Base-by-base conservation (phyloP, 176 grass and related monocot genomes). In the Cymbopogon citratus region DNA sequence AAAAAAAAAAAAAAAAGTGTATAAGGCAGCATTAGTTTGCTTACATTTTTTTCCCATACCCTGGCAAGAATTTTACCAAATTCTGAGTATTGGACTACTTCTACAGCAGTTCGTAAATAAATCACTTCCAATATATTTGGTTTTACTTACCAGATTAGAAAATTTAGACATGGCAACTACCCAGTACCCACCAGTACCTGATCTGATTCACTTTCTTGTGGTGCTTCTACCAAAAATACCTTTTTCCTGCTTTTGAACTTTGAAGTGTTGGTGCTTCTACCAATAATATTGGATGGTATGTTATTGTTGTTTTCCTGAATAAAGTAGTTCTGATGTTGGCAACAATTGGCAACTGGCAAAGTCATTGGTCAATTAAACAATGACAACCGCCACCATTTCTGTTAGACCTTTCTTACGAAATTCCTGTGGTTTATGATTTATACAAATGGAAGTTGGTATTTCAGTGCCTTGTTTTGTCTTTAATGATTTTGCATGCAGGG, bases 401-500 rank as follows among this genome's bases (percentile, higher is more conserved):
- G 3, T 45, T 72, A 56, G 8, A 26, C 16, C 28, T 76, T 63
- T 24, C 18, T 66, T 63, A 36, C 0, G 45, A 56, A n/a, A 2
- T 57, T n/a, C 15, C 23, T 26, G 8, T 43, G 9, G 1, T 68
- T 31, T 39, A 40, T 67, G 25, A 27, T 75, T 81, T 73, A 11
- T 36, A 67, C 0, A 74, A 12, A 65, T 82, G 35, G 8, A 33
- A 49, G 11, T 54, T 73, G 23, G 0, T 59, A 60, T 65, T 35
- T 11, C 14, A 72, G 1, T 69, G 11, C 12, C 36, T 85, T 26
- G 63, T 85, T 61, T 69, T 80, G 36, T 13, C 78, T 29, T 28
- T 9, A 14, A 63, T 76, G 31, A 16, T 63, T 79, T 83, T 87
- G 2, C 1, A 12, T 91, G 31, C 87, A 99, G 92, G 71, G 96